Evolutionary conservation across 768 basidiomycete species (phyloP).

Genomic region (Psilocybe sp.): DNA sequence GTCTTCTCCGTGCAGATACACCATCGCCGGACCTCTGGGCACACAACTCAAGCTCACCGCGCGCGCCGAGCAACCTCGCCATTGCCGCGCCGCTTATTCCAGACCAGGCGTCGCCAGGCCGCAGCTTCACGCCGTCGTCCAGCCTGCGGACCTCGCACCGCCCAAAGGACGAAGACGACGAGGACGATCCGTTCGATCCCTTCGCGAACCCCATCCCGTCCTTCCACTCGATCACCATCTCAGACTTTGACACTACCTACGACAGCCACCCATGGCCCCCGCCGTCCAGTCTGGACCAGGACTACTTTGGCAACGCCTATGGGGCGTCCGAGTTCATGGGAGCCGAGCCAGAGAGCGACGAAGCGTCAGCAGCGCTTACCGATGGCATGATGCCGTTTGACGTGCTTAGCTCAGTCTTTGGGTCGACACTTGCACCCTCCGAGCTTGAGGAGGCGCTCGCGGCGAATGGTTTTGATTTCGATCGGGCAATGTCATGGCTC

Average conservation of each 20-base stretch:
- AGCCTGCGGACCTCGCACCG: conserved; percentile 60
- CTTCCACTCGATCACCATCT: conserved; percentile 61
- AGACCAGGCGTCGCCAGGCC: conserved; percentile 51
- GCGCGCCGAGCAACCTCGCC: conserved; percentile 81
- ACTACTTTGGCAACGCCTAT: conserved; percentile 26
- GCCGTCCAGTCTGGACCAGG: conserved; percentile 33
- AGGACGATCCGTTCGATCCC: conserved; percentile 86
- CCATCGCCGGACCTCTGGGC: conserved; percentile 93
- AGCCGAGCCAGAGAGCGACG: conserved; percentile 28
- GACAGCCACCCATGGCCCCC: conserved; percentile 33
- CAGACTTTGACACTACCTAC: conserved; percentile 51
- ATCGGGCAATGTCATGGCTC: conserved; percentile 92
- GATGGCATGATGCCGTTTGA: conserved; percentile 98
- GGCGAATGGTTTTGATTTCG: conserved; percentile 90
- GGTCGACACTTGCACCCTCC: conserved; percentile 81
- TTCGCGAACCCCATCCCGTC: conserved; percentile 54
- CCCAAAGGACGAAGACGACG: conserved; percentile 42
- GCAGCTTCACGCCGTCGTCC: conserved; percentile 68
- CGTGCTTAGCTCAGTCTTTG: conserved; percentile 91
- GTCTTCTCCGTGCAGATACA: conserved; percentile 64
- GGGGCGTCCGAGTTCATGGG: conserved; percentile 17
- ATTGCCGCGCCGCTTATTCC: conserved; percentile 89
- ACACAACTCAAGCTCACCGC: conserved; percentile 60
- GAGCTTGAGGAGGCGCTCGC: conserved; percentile 93
- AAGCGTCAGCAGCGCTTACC: conserved; percentile 60